A percentile compares a stretch with the other conserved stretches of the same genome.
Evolutionary conservation across 192 early-diverging fungal genomes (phyloP).

Genomic region (Gonapodya sp.): DNA sequence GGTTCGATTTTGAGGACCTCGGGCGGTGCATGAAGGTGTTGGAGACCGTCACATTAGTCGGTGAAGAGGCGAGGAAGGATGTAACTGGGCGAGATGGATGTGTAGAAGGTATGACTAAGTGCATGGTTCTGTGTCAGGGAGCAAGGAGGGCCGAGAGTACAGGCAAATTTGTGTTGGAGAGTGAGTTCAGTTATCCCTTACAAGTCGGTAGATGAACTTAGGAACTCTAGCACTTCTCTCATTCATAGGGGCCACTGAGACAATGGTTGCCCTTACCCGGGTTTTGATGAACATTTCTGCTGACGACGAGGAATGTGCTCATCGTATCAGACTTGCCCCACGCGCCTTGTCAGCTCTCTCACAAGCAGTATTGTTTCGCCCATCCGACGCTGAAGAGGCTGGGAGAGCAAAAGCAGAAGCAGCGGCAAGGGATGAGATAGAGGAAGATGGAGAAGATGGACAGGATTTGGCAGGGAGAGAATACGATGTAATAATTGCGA

Average conservation of each 20-base stretch:
- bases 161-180: neutral
- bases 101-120: neutral
- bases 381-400: neutral
- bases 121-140: neutral
- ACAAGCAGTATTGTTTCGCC: neutral
- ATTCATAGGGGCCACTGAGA: neutral
- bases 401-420: neutral
- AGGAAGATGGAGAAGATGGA: neutral
- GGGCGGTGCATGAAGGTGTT: neutral
- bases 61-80: neutral
- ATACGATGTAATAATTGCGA: neutral
- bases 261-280: neutral
- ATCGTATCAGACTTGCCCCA: neutral
- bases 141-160: neutral
- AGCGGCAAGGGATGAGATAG: neutral
- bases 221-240: too few species aligned
- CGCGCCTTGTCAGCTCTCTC: neutral
- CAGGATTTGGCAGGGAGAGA: neutral
- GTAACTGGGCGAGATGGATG: neutral
- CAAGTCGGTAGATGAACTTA: too few species aligned
- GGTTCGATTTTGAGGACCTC: neutral
- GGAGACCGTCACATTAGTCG: neutral
- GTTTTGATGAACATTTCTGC: neutral
- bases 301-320: neutral
- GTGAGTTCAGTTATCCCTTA: neutral